Base-by-base conservation (phyloP, 805 yeast species). In the Candida alai region DNA sequence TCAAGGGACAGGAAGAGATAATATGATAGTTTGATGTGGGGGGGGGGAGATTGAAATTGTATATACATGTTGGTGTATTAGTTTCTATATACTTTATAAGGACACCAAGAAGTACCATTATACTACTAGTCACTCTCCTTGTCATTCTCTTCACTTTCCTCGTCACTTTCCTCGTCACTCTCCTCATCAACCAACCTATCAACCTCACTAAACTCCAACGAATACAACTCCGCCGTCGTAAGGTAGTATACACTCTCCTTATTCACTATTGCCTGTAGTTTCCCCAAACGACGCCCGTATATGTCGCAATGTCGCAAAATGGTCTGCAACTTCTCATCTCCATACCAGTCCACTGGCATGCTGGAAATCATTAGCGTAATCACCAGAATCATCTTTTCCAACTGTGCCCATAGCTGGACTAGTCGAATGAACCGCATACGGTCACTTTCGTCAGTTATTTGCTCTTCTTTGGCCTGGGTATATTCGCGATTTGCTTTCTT, bases 291-390 rank as follows among this genome's bases (percentile, higher is more conserved):
- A 22, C 49, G 50, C 7, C 50, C 35, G 5, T 54, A 30, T 2
- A 42, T 44, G 33, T 53, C 60, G 35, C 65, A 54, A 19, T 54
- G 55, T 12, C 48, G 37, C 16, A 65, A 51, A 2, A 62, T 49
- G 2, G 42, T 45, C 19, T 43, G 39, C 21, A 63, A 45, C 5
- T 47, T 35, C 21, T 49, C 45, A 35, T 64, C 64, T 12, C 50
- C 45, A 39, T 50, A 58, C 71, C 71, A 65, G 42, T 63, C 56
- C 4, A 54, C 36, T 2, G 69, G 64, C 19, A 57, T 48, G 31
- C 60, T 54, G 19, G 54, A 43, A 5, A 64, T 47, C n/a, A 63
- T 44, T 18, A 49, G 43, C 1, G 65, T 65, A 14, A 65, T 39
- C 17, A 65, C 47, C 11, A 55, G 60, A 35, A 60, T 44, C 7